Percentiles rank a stretch among this genome's conserved stretches.
Conservation (phyloP, 1,139 yeast species). For the Sugiyamaella castrensis region DNA sequence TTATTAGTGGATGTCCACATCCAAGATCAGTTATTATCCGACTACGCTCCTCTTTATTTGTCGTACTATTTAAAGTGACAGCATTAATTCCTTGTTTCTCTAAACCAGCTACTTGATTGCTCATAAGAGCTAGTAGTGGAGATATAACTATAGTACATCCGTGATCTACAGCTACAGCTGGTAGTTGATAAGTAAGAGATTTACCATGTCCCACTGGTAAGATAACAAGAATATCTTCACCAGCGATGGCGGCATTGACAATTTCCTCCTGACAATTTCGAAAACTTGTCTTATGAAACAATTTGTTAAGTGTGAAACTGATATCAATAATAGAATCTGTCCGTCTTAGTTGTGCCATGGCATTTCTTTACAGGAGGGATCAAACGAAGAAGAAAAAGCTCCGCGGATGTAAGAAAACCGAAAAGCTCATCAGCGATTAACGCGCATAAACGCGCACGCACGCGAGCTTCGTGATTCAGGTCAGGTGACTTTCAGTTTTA, state of each 20-base stretch:
- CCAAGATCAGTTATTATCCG: slow-evolving; percentile 23
- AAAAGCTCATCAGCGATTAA: no score
- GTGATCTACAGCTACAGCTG: slow-evolving; percentile 92
- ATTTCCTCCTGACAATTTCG: slow-evolving; percentile 83
- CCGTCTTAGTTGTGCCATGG: background rate
- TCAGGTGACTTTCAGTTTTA: no score
- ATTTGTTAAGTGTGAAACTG: slow-evolving; percentile 19
- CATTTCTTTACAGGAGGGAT: background rate
- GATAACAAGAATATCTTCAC: slow-evolving; percentile 85
- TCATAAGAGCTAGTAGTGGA: slow-evolving; percentile 87
- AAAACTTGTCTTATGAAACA: slow-evolving; percentile 41
- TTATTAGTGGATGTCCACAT: slow-evolving; percentile 22
- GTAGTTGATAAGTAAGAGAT: slow-evolving; percentile 91
- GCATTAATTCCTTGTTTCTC: slow-evolving; percentile 61
- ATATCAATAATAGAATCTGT: slow-evolving; percentile 16
- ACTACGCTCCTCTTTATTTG: slow-evolving; percentile 20
- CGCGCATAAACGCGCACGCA: no score
- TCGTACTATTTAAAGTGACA: slow-evolving; percentile 35
- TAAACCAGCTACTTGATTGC: slow-evolving; percentile 80
- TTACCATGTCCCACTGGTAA: slow-evolving; percentile 99
- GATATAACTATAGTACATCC: slow-evolving; percentile 88
- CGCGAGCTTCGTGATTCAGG: no score
- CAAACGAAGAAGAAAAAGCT: no score
- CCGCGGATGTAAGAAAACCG: no score
- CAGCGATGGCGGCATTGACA: slow-evolving; percentile 70